Conservation (phyloP, 495 filamentous ascomycete species). For the Tuber aestivum region DNA sequence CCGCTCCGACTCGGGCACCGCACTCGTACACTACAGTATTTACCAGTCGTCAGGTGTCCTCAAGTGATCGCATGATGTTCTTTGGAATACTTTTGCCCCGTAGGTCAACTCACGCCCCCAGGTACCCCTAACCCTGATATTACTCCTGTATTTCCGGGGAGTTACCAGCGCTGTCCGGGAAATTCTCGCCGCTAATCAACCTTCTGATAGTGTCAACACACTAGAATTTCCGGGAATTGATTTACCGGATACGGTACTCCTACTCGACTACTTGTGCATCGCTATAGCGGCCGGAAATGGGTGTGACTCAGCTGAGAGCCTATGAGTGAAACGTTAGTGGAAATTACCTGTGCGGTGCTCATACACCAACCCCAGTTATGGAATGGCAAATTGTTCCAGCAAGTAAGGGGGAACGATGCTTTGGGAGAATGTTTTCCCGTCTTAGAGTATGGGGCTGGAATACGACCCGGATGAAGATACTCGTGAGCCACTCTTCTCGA, state of each 20-base stretch:
- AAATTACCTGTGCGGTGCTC: neutral
- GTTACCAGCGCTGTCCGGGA: neutral
- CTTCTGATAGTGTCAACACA: neutral
- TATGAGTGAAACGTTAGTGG: neutral
- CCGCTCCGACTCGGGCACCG: neutral
- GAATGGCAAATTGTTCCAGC: neutral
- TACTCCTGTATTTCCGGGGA: neutral
- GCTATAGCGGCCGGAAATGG: neutral
- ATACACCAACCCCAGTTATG: neutral
- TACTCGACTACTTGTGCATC: neutral
- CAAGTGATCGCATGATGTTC: neutral
- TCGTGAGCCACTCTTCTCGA: neutral
- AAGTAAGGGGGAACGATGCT: neutral
- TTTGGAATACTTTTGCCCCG: neutral
- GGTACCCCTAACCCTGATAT: neutral
- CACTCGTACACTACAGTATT: too few species aligned
- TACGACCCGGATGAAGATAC: neutral
- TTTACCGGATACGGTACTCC: neutral
- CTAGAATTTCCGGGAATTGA: neutral
- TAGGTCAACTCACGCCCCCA: neutral
- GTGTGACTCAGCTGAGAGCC: neutral
- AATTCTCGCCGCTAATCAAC: neutral
- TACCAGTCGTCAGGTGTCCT: neutral
- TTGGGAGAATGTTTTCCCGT: neutral
- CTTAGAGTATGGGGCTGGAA: neutral